These are phyloP conservation scores for Apiotrichum porosum DNA, from an alignment of 1,284 basidiomycete genomes.

Conservation along the genomic window DNA sequence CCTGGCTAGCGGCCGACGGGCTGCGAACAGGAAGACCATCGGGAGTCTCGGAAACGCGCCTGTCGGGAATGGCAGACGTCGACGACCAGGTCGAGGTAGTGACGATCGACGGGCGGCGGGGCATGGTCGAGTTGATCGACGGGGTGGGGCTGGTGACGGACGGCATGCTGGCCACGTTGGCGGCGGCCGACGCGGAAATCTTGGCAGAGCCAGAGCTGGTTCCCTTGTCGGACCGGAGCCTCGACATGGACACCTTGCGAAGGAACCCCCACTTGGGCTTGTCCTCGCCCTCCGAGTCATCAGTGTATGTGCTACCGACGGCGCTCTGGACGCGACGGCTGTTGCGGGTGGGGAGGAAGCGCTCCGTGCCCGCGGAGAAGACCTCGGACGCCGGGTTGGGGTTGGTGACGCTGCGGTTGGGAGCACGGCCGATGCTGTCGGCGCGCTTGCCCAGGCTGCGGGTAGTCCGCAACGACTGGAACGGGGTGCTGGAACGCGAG, in stretches of 20 bases:
- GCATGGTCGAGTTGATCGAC: slow-evolving; percentile 27
- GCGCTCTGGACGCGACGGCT: slow-evolving; percentile 14
- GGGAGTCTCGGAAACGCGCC: slow-evolving; percentile 6
- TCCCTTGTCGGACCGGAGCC: slow-evolving; percentile 22
- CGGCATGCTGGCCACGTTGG: slow-evolving; percentile 33
- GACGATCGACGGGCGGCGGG: background rate
- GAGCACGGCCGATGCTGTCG: background rate
- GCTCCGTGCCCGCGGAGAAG: background rate
- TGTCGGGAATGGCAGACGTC: slow-evolving; percentile 3
- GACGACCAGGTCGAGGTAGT: slow-evolving; percentile 7
- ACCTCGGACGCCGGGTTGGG: slow-evolving; percentile 6
- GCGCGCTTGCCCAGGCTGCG: background rate
- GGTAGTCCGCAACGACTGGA: slow-evolving; percentile 6
- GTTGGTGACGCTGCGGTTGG: slow-evolving; percentile 7
- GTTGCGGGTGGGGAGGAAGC: background rate
- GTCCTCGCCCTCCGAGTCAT: slow-evolving; percentile 8
- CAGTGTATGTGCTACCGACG: slow-evolving; percentile 3
- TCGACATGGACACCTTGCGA: slow-evolving; percentile 92
- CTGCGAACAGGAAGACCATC: background rate
- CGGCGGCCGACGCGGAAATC: slow-evolving; percentile 31
- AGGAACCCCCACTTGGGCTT: slow-evolving; percentile 75
- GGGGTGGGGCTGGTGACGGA: too few relatives aligned
- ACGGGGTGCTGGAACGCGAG: background rate
- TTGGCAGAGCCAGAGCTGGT: slow-evolving; percentile 4
- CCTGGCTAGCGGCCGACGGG: background rate